Evolutionary conservation across 176 grass and related monocot genomes (phyloP).

Genomic region (Neostapfia colusana): DNA sequence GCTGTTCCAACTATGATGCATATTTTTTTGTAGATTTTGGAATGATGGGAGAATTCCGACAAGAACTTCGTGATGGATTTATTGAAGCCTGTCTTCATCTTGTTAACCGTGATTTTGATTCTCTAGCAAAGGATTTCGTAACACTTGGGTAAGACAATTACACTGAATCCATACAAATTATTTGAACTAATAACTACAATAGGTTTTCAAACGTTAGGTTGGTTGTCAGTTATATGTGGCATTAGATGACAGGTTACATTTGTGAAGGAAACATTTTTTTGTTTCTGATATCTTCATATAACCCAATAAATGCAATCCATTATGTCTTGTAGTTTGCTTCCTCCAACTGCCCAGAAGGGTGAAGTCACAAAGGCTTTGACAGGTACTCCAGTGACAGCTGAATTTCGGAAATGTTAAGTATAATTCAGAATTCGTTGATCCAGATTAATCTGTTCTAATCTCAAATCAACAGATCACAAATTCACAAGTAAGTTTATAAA

Average conservation of each 20-base stretch:
- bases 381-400: conserved; percentile 53
- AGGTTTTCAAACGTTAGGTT: neutral
- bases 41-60: conserved; percentile 95
- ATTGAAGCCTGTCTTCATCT: conserved; percentile 99
- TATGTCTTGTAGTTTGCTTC: conserved; percentile 73
- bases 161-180: conserved; percentile 10
- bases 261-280: neutral
- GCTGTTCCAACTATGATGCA: conserved; percentile 36
- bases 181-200: neutral
- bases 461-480: neutral
- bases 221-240: conserved; percentile 12
- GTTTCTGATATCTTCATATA: conserved; percentile 7
- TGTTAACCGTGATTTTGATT: conserved; percentile 98
- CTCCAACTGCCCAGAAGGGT: conserved; percentile 85
- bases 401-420: conserved; percentile 22
- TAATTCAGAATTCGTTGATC: conserved; percentile 20
- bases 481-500: neutral
- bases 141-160: conserved; percentile 83
- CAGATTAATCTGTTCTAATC: neutral
- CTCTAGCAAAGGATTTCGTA: conserved; percentile 94
- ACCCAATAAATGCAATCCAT: conserved; percentile 3
- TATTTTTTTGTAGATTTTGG: conserved; percentile 76
- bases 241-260: conserved; percentile 2
- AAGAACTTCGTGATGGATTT: conserved; percentile 92
- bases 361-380: conserved; percentile 97